Conservation (phyloP, 2,329 filamentous ascomycete species). For the Arthrobotrys iridis region DNA sequence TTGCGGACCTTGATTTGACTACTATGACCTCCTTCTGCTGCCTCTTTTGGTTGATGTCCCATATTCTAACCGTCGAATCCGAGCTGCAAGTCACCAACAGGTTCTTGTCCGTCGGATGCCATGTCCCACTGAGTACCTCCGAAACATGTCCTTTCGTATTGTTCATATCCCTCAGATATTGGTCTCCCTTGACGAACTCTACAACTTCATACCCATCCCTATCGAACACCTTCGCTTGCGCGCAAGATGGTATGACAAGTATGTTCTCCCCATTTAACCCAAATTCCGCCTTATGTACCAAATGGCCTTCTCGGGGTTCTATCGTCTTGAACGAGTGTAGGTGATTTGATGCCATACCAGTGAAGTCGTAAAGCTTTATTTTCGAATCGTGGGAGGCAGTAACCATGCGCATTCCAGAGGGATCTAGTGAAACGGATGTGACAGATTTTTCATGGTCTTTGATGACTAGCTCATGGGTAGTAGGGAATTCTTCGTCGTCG, state of each 20-base stretch:
- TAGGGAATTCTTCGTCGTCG: constrained; percentile 80
- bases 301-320: constrained; percentile 85
- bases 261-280: constrained; percentile 62
- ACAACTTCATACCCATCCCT: constrained; percentile 86
- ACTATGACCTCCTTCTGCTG: constrained; percentile 93
- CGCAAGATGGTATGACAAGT: constrained; percentile 85
- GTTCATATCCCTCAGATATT: constrained; percentile 97
- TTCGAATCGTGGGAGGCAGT: constrained; percentile 93
- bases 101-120: constrained; percentile 88
- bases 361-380: constrained; percentile 92
- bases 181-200: constrained; percentile 96
- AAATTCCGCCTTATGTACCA: constrained; percentile 86
- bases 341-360: constrained; percentile 93
- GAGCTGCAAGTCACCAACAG: constrained; percentile 89
- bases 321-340: constrained; percentile 92
- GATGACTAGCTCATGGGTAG: constrained; percentile 90
- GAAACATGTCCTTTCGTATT: constrained; percentile 97
- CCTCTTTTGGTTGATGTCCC: constrained; percentile 92
- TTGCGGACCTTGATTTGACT: constrained; percentile 90
- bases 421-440: constrained; percentile 84
- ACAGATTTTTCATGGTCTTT: constrained; percentile 91
- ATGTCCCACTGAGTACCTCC: constrained; percentile 86
- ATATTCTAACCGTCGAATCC: constrained; percentile 94
- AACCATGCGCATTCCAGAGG: constrained; percentile 82
- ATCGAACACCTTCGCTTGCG: constrained; percentile 87